Percentiles rank a stretch among this genome's conserved stretches.
Evolutionary conservation across 2,329 filamentous ascomycete genomes (phyloP).

Genomic region (Sclerotinia trifoliorum): DNA sequence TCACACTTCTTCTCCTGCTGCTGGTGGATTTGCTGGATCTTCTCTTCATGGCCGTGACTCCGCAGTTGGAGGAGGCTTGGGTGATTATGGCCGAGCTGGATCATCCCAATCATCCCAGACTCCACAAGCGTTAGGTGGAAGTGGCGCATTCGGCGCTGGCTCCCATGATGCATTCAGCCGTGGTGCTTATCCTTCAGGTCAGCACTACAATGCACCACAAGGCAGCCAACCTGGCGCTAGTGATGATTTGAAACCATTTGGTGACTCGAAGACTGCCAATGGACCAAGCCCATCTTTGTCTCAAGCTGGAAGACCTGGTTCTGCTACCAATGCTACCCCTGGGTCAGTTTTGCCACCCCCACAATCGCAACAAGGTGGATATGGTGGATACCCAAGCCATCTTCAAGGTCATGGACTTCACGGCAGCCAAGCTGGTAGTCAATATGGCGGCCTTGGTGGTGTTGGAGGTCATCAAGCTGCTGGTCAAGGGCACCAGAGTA

Average conservation of each 20-base stretch:
- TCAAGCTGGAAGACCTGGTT: conserved; percentile 41
- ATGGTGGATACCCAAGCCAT: conserved; percentile 41
- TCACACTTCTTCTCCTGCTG: conserved; percentile 39
- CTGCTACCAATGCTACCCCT: conserved; percentile 40
- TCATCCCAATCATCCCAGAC: conserved; percentile 39
- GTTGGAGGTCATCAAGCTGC: conserved; percentile 48
- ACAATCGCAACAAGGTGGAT: conserved; percentile 39
- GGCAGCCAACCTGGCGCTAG: conserved; percentile 36
- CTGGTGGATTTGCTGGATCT: conserved; percentile 37
- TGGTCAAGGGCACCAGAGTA: conserved; percentile 45
- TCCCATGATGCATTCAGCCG: conserved; percentile 40
- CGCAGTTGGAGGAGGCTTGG: conserved; percentile 37
- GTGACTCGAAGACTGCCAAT: conserved; percentile 40
- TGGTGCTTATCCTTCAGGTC: conserved; percentile 40
- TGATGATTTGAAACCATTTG: conserved; percentile 42
- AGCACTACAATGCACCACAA: conserved; percentile 38
- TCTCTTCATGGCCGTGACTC: conserved; percentile 41
- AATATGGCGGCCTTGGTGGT: conserved; percentile 47
- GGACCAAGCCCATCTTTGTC: conserved; percentile 41
- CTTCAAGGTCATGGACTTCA: conserved; percentile 40
- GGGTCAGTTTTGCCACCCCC: conserved; percentile 40
- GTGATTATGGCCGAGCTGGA: conserved; percentile 41
- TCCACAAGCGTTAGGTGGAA: conserved; percentile 39
- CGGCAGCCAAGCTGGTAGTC: conserved; percentile 39
- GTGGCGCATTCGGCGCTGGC: conserved; percentile 37